A percentile compares a stretch with the other conserved stretches of the same genome.
These are phyloP conservation scores for Lepiota subincarnata DNA, from an alignment of 768 basidiomycete genomes.

Conservation along the genomic window DNA sequence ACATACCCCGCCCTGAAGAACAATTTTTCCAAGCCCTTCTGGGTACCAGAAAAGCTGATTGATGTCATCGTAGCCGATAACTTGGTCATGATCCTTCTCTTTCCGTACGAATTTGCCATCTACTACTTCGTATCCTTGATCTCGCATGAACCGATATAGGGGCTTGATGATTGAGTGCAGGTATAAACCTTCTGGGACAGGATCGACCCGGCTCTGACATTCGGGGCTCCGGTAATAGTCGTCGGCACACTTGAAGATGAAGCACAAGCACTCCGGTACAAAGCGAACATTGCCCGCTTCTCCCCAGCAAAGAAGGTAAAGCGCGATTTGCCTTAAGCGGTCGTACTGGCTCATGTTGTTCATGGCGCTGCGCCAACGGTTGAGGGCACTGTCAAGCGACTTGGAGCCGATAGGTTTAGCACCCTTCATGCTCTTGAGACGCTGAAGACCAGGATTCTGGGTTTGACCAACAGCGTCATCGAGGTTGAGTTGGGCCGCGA, in stretches of 20 bases:
- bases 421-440: constrained; percentile 79
- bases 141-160: constrained; percentile 91
- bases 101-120: constrained; percentile 93
- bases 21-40: constrained; percentile 91
- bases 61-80: constrained; percentile 99
- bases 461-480: constrained; percentile 97
- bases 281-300: constrained; percentile 98
- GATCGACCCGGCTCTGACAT: constrained; percentile 91
- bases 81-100: constrained; percentile 92
- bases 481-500: constrained; percentile 97
- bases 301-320: constrained; percentile 97
- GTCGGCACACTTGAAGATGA: constrained; percentile 99
- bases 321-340: constrained; percentile 90
- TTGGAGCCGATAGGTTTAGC: constrained; percentile 51
- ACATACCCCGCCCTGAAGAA: constrained; percentile 79
- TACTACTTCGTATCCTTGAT: constrained; percentile 94
- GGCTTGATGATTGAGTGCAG: constrained; percentile 91
- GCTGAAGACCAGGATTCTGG: constrained; percentile 89
- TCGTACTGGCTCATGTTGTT: constrained; percentile 99
- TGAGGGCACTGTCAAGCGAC: constrained; percentile 89
- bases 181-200: constrained; percentile 93
- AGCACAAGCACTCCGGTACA: constrained; percentile 94
- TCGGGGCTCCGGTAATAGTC: constrained; percentile 98
- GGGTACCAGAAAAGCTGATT: constrained; percentile 99
- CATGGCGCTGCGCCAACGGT: constrained; percentile 98